A percentile compares a stretch with the other conserved stretches of the same genome.
Conservation (phyloP, 306 rosid species). For the Carpinus fangiana region DNA sequence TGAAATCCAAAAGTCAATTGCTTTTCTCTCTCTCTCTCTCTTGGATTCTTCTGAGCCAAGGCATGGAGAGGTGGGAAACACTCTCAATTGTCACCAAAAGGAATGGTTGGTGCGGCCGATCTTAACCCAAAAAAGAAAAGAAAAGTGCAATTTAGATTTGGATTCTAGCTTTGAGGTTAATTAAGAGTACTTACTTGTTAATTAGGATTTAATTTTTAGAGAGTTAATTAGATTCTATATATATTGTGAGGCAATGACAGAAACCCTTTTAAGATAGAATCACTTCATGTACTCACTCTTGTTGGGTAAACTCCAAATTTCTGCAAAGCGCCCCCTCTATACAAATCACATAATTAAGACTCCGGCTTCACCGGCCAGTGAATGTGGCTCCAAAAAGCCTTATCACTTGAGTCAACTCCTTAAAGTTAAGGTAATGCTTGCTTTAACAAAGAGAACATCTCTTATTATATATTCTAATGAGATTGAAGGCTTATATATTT, state of each 20-base stretch:
- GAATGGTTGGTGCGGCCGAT: conserved; percentile 57
- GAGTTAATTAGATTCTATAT: no score
- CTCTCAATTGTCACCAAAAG: conserved; percentile 63
- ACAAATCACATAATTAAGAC: no score
- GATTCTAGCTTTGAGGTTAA: conserved; percentile 35
- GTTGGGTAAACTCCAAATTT: no score
- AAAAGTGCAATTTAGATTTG: conserved; percentile 17
- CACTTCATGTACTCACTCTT: no score
- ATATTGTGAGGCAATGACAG: no score
- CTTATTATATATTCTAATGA: conserved; percentile 15
- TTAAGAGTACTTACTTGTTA: no score
- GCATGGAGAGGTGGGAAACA: conserved; percentile 86
- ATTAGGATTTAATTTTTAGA: no score
- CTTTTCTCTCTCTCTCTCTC: conserved; percentile 46
- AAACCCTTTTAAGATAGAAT: no score
- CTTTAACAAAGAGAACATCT: conserved; percentile 38
- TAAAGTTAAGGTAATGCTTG: conserved; percentile 11
- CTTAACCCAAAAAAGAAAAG: conserved; percentile 43
- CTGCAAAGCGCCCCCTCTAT: no score
- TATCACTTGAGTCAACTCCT: no score
- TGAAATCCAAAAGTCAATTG: conserved; percentile 66
- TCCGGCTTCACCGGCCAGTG: no score
- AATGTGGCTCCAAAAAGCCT: no score
- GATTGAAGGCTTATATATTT: conserved; percentile 16
- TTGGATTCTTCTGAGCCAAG: conserved; percentile 85